Evolutionary conservation across 2,329 filamentous ascomycete species (phyloP), one percentile per base, ranked within the genome.

Genomic region (Harringtonia aguacate): DNA sequence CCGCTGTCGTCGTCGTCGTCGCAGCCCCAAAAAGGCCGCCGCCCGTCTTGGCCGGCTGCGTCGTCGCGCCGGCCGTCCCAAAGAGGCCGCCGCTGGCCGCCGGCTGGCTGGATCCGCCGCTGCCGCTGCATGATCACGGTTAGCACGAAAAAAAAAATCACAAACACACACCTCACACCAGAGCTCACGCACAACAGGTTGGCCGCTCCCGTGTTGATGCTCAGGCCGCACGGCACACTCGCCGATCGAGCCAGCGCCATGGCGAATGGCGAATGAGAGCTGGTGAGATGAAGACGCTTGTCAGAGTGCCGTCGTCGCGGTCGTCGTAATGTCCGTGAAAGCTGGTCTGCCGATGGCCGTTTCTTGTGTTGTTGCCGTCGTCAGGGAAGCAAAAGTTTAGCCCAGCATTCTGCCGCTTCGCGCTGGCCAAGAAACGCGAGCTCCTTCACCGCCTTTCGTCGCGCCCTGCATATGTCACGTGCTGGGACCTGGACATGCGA

Each of bases 181-280:
- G 28, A 8, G 28, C 13, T 29, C 8, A 45, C 70, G 58, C 54
- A 75, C 72, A 72, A 71, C 48, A 69, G 60, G 58, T 79, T 80
- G 50, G 77, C 77, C 46, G 73, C 66, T 50, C 69, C 71, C 17
- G 76, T 79, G 61, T 81, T 81, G 62, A 81, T 80, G 56, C 72
- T 77, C 51, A 81, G 67, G 56, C 73, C 75, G 50, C 67, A 72
- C 48, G 75, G 75, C 55, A 72, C 75, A 59, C 75, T 78, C 46
- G 72, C 70, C 53, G 75, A 79, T 58, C 75, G 69, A 46, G 67
- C 68, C 56, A 73, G 61, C 57, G 69, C 68, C 69, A 73, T 73
- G 31, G 41, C 28, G 20, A 29, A 10, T 30, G 28, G 24, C 21
- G 20, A 42, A 17, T 15, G 12, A 21, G 30, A 33, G 20, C 15